A percentile compares a stretch with the other conserved stretches of the same genome.
phyloP scores from a whole-genome alignment of 2,329 filamentous ascomycete species.

The Calcarisporium arbuscula region DNA sequence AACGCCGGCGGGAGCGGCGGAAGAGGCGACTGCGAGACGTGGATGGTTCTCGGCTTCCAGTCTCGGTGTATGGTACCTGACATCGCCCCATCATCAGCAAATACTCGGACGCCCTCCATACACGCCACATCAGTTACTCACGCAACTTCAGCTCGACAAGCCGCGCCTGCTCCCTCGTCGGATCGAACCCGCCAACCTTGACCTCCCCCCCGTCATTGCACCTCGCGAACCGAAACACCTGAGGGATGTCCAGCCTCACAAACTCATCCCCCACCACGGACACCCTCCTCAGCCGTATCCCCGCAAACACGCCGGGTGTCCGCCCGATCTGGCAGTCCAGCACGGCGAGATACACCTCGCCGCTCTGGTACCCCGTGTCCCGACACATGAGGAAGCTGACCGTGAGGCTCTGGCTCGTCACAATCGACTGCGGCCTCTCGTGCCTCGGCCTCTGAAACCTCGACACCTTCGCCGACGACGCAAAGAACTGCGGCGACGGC shows the following conservation, averaged over 20 bases:
- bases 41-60: not conserved
- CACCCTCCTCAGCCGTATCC: not conserved
- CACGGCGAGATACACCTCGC: not conserved
- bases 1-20: constrained; percentile 1
- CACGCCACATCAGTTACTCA: not conserved
- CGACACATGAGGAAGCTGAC: not conserved
- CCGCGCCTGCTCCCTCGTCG: not conserved
- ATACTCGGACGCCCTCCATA: too few relatives aligned
- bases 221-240: not conserved
- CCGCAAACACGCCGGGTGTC: not conserved
- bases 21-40: not conserved
- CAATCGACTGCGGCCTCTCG: not conserved
- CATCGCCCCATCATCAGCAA: too few relatives aligned
- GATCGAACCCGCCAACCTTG: not conserved
- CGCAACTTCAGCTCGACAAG: not conserved
- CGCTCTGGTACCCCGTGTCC: not conserved
- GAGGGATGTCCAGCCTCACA: not conserved
- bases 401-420: not conserved
- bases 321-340: not conserved
- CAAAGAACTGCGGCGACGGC: not conserved
- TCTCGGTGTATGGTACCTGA: not conserved
- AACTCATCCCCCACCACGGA: not conserved
- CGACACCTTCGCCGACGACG: not conserved
- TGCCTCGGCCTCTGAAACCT: not conserved
- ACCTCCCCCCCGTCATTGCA: not conserved